A percentile compares a stretch with the other conserved stretches of the same genome.
phyloP scores from a whole-genome alignment of 116 monocot genomes.

The Posidonia oceanica region DNA sequence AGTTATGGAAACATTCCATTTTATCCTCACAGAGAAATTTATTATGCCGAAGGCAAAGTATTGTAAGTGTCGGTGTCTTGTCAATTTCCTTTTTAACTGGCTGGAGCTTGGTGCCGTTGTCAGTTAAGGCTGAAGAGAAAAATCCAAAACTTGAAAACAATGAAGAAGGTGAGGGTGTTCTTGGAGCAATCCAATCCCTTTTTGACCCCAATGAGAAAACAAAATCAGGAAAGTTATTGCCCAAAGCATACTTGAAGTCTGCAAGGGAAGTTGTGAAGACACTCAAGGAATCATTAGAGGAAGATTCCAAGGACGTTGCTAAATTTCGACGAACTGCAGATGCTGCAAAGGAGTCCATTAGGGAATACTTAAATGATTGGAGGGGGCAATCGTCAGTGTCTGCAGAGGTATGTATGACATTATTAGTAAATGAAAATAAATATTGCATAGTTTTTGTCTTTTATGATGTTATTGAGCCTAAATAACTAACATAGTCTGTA shows the following conservation, averaged over 20 bases:
- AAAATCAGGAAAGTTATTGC: constrained; percentile 79
- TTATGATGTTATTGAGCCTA: no score
- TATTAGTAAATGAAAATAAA: no score
- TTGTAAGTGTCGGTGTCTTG: background rate
- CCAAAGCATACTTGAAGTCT: constrained; percentile 81
- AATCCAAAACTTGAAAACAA: background rate
- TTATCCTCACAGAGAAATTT: background rate
- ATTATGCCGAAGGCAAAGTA: background rate
- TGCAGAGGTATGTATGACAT: constrained; percentile 40
- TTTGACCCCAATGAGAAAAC: constrained; percentile 89
- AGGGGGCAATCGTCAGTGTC: constrained; percentile 50
- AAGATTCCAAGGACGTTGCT: constrained; percentile 54
- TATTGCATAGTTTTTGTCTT: no score
- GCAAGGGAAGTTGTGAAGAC: constrained; percentile 81
- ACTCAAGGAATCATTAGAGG: constrained; percentile 66
- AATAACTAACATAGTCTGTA: no score
- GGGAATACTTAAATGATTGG: constrained; percentile 74
- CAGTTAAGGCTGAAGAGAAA: constrained; percentile 3
- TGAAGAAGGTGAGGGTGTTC: constrained; percentile 19
- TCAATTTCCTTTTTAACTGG: background rate
- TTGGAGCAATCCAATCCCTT: constrained; percentile 54
- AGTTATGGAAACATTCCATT: background rate
- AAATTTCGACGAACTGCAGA: constrained; percentile 86
- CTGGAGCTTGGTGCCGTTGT: background rate
- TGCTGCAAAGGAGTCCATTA: constrained; percentile 88